Percentiles rank a stretch among this genome's conserved stretches.
These are phyloP conservation scores for Canna indica DNA, from an alignment of 176 grass and related monocot species.

Conservation along the genomic window DNA sequence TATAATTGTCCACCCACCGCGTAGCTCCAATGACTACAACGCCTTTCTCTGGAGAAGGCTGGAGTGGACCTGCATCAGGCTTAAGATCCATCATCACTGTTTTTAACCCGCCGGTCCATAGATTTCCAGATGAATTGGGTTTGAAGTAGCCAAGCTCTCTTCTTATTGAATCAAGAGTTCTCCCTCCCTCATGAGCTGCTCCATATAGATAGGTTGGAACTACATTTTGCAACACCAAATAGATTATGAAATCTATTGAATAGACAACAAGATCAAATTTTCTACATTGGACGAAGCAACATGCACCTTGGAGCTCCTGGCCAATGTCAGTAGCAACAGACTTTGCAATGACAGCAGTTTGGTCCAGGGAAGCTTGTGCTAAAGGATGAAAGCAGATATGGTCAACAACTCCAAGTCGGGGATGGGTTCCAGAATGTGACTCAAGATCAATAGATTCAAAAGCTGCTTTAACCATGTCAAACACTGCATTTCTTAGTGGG, in stretches of 20 bases:
- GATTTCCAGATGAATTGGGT: slow-evolving; percentile 33
- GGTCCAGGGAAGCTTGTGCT: slow-evolving; percentile 24
- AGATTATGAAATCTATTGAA: background rate
- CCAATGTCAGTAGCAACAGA: slow-evolving; percentile 42
- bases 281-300: background rate
- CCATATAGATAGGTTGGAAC: slow-evolving; percentile 73
- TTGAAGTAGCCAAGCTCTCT: slow-evolving; percentile 79
- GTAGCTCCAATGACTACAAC: slow-evolving; percentile 64
- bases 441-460: slow-evolving; percentile 42
- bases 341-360: slow-evolving; percentile 38
- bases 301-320: slow-evolving; percentile 41
- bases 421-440: slow-evolving; percentile 50
- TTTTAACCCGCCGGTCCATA: slow-evolving; percentile 37
- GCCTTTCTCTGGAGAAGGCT: slow-evolving; percentile 33
- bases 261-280: background rate
- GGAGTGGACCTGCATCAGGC: slow-evolving; percentile 39
- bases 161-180: slow-evolving; percentile 51
- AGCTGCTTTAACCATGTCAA: slow-evolving; percentile 46
- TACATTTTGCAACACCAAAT: background rate
- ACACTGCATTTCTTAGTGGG: slow-evolving; percentile 42
- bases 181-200: slow-evolving; percentile 49
- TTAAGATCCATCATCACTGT: slow-evolving; percentile 8
- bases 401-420: slow-evolving; percentile 66
- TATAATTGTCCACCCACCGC: slow-evolving; percentile 73
- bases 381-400: slow-evolving; percentile 76